Evolutionary conservation across 83 land plant genomes (phyloP).

Genomic region (Thuja plicata): DNA sequence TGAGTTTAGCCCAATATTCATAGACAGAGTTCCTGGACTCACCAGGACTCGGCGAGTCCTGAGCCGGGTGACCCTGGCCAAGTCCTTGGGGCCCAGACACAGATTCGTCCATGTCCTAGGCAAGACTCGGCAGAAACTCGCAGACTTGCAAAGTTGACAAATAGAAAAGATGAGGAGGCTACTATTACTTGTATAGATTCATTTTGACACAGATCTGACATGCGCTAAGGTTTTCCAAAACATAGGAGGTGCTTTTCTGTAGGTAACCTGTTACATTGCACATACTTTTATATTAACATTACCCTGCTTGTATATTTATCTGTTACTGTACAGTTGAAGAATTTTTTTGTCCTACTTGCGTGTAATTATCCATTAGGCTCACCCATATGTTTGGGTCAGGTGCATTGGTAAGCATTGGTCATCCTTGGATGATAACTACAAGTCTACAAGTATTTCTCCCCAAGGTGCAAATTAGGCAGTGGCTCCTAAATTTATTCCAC

Average conservation of each 20-base stretch:
- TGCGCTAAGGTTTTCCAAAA: background rate
- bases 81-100: too few species aligned
- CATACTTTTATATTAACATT: background rate
- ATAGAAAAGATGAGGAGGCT: background rate
- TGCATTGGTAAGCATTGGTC: background rate
- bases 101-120: too few species aligned
- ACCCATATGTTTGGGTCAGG: background rate
- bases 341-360: too few species aligned
- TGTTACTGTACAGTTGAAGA: background rate
- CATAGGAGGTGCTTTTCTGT: background rate
- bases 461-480: background rate
- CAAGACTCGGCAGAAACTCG: too few species aligned
- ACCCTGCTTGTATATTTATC: background rate
- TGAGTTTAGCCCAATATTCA: too few species aligned
- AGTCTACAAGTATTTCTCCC: too few species aligned
- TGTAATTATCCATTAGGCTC: background rate
- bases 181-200: background rate
- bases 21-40: too few species aligned
- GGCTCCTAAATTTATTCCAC: background rate
- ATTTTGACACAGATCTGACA: background rate
- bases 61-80: too few species aligned
- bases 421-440: background rate
- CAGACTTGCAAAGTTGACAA: background rate
- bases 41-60: too few species aligned
- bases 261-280: background rate